phyloP scores from a whole-genome alignment of 768 basidiomycete genomes.

The Macrolepiota dolichaula region DNA sequence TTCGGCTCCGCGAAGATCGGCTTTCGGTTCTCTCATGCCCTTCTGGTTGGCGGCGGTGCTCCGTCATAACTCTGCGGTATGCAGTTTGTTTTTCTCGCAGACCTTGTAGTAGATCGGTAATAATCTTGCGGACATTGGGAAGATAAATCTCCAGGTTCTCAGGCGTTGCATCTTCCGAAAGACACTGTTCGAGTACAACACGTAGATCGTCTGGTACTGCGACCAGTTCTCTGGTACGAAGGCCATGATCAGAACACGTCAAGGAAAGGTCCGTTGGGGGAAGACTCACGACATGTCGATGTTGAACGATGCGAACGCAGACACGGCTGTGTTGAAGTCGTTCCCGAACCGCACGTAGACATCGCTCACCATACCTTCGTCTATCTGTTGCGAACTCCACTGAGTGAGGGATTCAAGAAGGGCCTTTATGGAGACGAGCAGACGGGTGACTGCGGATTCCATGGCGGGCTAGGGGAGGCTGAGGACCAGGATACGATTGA shows the following conservation, averaged over 20 bases:
- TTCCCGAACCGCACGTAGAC: slow-evolving; percentile 96
- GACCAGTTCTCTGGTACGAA: slow-evolving; percentile 69
- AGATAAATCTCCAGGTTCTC: slow-evolving; percentile 88
- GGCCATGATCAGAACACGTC: neutral
- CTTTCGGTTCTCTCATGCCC: slow-evolving; percentile 54
- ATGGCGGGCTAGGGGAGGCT: slow-evolving; percentile 58
- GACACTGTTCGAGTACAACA: slow-evolving; percentile 81
- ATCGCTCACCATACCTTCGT: slow-evolving; percentile 86
- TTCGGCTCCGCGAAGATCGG: slow-evolving; percentile 50
- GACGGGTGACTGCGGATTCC: slow-evolving; percentile 87
- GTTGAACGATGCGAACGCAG: slow-evolving; percentile 79
- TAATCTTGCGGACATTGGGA: slow-evolving; percentile 87
- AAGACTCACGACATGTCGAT: slow-evolving; percentile 86
- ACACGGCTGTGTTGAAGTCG: slow-evolving; percentile 92
- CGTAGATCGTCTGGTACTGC: slow-evolving; percentile 88
- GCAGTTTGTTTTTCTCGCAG: slow-evolving; percentile 89
- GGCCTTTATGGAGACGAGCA: slow-evolving; percentile 92
- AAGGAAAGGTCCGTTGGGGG: neutral
- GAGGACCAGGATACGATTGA: slow-evolving; percentile 8
- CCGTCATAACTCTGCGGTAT: slow-evolving; percentile 74
- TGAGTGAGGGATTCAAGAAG: slow-evolving; percentile 86
- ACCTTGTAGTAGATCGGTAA: slow-evolving; percentile 89
- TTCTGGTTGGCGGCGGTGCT: slow-evolving; percentile 50
- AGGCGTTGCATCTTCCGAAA: slow-evolving; percentile 84
- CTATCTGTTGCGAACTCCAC: slow-evolving; percentile 74